Evolutionary conservation across 805 yeast genomes (phyloP).

Genomic region (Saccharomycopsis malanga): DNA sequence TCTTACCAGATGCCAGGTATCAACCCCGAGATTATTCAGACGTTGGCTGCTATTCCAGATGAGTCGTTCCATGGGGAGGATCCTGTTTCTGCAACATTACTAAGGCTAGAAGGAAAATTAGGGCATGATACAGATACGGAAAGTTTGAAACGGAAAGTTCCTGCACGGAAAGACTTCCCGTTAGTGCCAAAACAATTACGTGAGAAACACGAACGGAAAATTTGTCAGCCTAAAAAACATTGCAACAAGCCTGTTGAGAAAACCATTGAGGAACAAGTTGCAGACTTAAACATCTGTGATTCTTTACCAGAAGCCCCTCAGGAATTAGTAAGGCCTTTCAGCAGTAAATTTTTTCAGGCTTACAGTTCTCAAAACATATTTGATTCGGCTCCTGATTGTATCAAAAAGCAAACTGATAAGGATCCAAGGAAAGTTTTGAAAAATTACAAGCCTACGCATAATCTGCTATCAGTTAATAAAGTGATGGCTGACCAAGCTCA

Average conservation of each 20-base stretch:
- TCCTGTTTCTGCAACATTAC: constrained; percentile 68
- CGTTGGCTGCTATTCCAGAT: constrained; percentile 81
- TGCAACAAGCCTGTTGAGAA: not conserved
- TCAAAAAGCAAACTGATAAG: constrained; percentile 23
- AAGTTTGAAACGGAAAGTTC: constrained; percentile 3
- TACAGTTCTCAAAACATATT: constrained; percentile 9
- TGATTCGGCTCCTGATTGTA: constrained; percentile 3
- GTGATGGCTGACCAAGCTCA: constrained; percentile 37
- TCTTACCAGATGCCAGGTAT: constrained; percentile 33
- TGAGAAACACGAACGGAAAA: not conserved
- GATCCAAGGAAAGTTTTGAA: not conserved
- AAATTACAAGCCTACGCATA: constrained; percentile 22
- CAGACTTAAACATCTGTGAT: constrained; percentile 12
- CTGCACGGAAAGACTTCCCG: not conserved
- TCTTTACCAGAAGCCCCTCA: not conserved
- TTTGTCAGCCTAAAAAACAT: not conserved
- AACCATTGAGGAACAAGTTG: constrained; percentile 16
- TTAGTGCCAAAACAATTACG: not conserved
- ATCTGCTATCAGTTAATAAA: constrained; percentile 31
- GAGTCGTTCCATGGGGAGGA: constrained; percentile 55
- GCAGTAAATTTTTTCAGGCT: not conserved
- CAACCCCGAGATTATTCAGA: constrained; percentile 55
- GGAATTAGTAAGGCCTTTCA: not conserved
- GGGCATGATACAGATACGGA: not conserved
- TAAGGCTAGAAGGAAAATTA: constrained; percentile 56